Evolutionary conservation across 805 yeast genomes (phyloP), one percentile per base, ranked within the genome.

Genomic region (Candida loeiensis): DNA sequence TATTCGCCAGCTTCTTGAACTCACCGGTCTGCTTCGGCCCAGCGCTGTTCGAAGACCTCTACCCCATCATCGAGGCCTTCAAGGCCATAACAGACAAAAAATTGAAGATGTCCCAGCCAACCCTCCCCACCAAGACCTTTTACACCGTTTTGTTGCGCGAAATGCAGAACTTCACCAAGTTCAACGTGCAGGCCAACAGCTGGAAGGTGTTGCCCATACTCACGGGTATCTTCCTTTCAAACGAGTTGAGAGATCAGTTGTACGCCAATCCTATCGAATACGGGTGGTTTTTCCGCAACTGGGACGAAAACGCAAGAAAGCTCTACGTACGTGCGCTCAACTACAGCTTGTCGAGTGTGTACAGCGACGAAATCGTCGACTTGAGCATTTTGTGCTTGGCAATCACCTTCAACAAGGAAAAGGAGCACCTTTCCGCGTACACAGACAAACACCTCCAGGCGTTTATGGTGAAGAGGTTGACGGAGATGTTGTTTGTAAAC

Each of bases 121-220:
- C 77, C 1, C 45, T 76, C 14, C 53, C 74, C 1, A 62, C 76
- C 31, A 60, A 66, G 47, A 54, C 56, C 2, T 77, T 73, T 52
- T 76, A 74, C 50, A 48, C 53, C 4, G 57, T 66, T 1, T 28
- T 74, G 3, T 37, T 56, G 14, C 58, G 55, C 13, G 76, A 69
- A 30, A 52, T 54, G 50, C 47, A 38, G 30, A 61, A 57, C 50
- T 69, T 59, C 49, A 64, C 47, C 12, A 39, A 34, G 7, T 63
- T 34, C 49, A 49, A 62, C 45, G 68, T 59, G 0, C 19, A 36
- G 2, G 48, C 36, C 2, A 67, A 64, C 43, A 52, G 64, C 41
- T 71, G 79, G 78, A 75, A 72, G 49, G 65, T 65, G 1, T 45
- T 73, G 15, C 79, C 81, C 0, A 54, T 76, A 1, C 50, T 74